Percentiles rank a stretch among this genome's conserved stretches.
These are phyloP conservation scores for Parastagonospora nodorum DNA, from an alignment of 2,329 filamentous ascomycete species.

Conservation along the genomic window DNA sequence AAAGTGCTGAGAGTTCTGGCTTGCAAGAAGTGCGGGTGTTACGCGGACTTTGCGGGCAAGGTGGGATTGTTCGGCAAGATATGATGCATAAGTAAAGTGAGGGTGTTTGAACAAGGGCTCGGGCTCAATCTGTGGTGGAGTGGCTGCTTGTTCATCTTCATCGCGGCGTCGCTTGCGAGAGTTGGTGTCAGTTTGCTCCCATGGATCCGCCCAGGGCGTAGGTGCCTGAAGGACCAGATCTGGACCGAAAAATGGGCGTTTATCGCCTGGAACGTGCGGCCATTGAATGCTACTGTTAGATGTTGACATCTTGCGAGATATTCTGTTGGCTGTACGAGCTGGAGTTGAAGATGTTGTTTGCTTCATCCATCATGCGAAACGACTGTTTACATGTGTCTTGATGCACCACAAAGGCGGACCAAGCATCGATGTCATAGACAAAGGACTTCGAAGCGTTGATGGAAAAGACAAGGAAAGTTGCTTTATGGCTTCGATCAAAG, in stretches of 20 bases:
- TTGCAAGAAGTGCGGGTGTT: neutral
- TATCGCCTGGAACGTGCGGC: neutral
- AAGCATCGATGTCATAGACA: no score
- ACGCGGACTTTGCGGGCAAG: neutral
- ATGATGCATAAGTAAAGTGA: neutral
- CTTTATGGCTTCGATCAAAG: no score
- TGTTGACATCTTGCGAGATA: no score
- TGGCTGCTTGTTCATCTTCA: neutral
- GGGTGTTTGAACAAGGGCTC: no score
- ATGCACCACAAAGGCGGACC: no score
- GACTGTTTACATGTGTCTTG: no score
- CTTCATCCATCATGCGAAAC: no score
- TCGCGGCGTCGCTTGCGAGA: neutral
- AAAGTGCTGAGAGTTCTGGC: neutral
- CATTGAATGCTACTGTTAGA: no score
- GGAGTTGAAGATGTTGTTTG: no score
- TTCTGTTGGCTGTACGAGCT: no score
- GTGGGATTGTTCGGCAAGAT: neutral
- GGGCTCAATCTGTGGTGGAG: neutral
- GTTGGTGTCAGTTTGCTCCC: neutral
- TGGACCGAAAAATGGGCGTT: neutral
- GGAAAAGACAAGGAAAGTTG: no score
- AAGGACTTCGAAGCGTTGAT: no score
- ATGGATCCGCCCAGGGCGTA: neutral
- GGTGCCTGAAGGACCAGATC: neutral